Conservation (phyloP, 371 early-diverging fungal genomes). For the Mucor circinelloides region DNA sequence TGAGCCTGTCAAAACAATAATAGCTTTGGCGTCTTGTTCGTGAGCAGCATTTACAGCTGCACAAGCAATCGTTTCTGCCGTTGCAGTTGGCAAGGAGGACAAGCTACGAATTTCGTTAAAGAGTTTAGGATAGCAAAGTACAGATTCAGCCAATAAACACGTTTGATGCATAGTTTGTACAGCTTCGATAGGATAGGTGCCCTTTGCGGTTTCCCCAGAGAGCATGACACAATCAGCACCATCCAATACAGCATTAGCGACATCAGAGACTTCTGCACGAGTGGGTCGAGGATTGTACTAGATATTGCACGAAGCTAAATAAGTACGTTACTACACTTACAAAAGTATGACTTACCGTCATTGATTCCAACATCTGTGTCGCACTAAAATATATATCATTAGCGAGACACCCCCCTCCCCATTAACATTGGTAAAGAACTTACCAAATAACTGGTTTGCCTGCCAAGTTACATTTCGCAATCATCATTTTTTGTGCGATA, state of each 20-base stretch:
- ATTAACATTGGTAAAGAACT: background rate
- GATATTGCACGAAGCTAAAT: background rate
- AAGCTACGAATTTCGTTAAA: constrained; percentile 81
- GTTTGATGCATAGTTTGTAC: constrained; percentile 80
- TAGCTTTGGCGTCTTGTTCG: constrained; percentile 84
- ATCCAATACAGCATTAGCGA: constrained; percentile 97
- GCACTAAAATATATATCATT: constrained; percentile 54
- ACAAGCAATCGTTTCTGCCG: constrained; percentile 92
- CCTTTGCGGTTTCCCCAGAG: constrained; percentile 98
- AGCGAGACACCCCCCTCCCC: background rate
- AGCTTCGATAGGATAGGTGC: constrained; percentile 75
- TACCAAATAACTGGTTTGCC: constrained; percentile 96
- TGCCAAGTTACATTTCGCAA: constrained; percentile 87
- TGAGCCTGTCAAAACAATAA: constrained; percentile 81
- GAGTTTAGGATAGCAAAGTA: constrained; percentile 75
- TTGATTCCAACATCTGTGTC: constrained; percentile 99
- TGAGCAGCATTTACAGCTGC: constrained; percentile 90
- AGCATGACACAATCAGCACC: constrained; percentile 99
- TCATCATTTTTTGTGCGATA: constrained; percentile 97
- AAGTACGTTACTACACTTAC: background rate
- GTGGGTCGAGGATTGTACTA: constrained; percentile 89
- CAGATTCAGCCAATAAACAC: constrained; percentile 74
- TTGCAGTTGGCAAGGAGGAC: constrained; percentile 73
- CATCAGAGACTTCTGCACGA: constrained; percentile 98
- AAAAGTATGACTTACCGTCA: constrained; percentile 68